Percentiles rank a stretch among this genome's conserved stretches.
Evolutionary conservation across 2,329 filamentous ascomycete species (phyloP).

Genomic region (Polychaeton citri): DNA sequence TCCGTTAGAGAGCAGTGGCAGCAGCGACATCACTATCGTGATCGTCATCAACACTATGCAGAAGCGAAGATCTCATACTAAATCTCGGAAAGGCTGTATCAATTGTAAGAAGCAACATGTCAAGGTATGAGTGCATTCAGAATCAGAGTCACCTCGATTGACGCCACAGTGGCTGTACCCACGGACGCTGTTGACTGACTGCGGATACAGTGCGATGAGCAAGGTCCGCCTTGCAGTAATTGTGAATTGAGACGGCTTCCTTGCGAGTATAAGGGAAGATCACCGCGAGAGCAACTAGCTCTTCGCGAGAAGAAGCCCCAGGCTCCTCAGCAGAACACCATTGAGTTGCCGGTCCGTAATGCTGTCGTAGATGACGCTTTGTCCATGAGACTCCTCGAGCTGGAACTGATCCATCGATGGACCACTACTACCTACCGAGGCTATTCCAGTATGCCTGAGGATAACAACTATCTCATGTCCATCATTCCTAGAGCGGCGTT

Average conservation of each 20-base stretch:
- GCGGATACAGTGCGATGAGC: not conserved
- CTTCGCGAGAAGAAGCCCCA: not conserved
- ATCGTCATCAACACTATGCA: not conserved
- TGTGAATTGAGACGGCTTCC: not conserved
- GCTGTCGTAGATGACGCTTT: not conserved
- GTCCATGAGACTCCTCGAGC: slow-evolving; percentile 3
- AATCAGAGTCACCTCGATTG: too few species aligned
- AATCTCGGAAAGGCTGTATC: not conserved
- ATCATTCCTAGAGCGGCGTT: slow-evolving; percentile 1
- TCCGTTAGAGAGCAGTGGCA: too few species aligned
- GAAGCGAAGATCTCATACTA: not conserved
- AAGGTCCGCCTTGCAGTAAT: not conserved
- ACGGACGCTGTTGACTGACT: too few species aligned
- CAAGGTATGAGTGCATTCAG: not conserved
- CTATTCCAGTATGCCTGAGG: slow-evolving; percentile 1
- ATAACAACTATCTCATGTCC: not conserved
- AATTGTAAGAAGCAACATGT: not conserved
- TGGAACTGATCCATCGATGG: slow-evolving; percentile 3
- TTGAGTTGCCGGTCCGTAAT: not conserved
- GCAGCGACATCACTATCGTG: too few species aligned
- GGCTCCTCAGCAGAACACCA: not conserved
- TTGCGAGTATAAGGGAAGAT: not conserved
- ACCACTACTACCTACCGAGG: not conserved
- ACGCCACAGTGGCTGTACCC: too few species aligned
- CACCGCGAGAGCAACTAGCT: not conserved